These are phyloP conservation scores for Lepidium campestre DNA, from an alignment of 441 rosid genomes.

Conservation along the genomic window DNA sequence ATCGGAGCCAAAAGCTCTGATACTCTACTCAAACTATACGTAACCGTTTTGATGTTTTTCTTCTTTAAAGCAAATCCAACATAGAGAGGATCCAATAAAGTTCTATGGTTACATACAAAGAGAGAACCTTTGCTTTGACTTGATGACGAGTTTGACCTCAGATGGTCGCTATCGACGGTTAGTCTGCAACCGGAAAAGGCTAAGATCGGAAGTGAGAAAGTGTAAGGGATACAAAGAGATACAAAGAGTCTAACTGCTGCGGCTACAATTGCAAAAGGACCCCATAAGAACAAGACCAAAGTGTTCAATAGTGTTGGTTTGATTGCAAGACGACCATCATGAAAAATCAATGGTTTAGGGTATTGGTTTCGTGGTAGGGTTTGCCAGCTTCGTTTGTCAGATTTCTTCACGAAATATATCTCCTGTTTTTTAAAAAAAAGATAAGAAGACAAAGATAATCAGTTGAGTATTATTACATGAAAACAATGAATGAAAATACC, in stretches of 20 bases:
- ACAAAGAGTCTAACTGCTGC: slow-evolving; percentile 25
- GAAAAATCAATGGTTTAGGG: slow-evolving; percentile 69
- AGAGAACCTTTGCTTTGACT: slow-evolving; percentile 17
- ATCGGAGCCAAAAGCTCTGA: slow-evolving; percentile 53
- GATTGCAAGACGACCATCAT: slow-evolving; percentile 67
- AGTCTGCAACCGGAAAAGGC: slow-evolving; percentile 36
- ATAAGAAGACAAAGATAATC: not conserved
- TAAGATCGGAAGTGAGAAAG: slow-evolving; percentile 10
- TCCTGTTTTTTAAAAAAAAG: slow-evolving; percentile 48
- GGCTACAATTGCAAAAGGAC: slow-evolving; percentile 44
- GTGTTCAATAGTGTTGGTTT: slow-evolving; percentile 53
- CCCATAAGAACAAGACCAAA: slow-evolving; percentile 58
- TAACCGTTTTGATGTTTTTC: slow-evolving; percentile 50
- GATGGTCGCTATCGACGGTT: slow-evolving; percentile 18
- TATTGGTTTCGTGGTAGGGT: slow-evolving; percentile 40
- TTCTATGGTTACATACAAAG: slow-evolving; percentile 63
- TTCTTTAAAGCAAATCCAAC: slow-evolving; percentile 20
- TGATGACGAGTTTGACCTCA: too few species aligned
- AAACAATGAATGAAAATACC: slow-evolving; percentile 2
- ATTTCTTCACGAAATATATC: slow-evolving; percentile 40
- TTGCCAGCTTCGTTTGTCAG: slow-evolving; percentile 52
- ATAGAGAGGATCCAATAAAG: slow-evolving; percentile 55
- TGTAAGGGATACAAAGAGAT: slow-evolving; percentile 34
- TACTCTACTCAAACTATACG: slow-evolving; percentile 55
- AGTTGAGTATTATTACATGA: not conserved